Conservation (phyloP, 331 rosid species). For the Phaseolus coccineus region DNA sequence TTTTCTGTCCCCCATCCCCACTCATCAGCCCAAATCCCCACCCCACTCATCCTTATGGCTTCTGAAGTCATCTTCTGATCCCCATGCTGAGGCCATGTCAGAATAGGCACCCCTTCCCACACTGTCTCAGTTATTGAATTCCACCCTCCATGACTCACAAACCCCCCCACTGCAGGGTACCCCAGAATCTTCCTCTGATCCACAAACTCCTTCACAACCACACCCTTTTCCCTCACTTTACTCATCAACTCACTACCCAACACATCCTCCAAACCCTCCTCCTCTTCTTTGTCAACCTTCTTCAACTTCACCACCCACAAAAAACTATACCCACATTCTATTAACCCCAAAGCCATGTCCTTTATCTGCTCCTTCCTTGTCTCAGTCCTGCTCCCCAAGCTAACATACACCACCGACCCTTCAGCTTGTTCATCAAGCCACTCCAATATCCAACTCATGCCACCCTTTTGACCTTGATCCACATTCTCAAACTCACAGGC, state of each 20-base stretch:
- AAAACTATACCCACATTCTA: constrained; percentile 45
- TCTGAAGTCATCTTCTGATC: neutral
- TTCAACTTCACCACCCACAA: constrained; percentile 60
- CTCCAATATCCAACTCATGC: neutral
- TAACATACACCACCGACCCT: neutral
- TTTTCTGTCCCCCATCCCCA: neutral
- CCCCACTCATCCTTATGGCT: neutral
- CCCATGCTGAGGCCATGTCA: neutral
- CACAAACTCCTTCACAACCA: constrained; percentile 9
- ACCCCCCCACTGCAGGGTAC: neutral
- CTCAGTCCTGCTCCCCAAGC: neutral
- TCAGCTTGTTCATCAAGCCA: neutral
- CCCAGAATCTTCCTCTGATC: neutral
- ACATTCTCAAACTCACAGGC: neutral
- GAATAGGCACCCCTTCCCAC: neutral
- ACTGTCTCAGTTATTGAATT: neutral
- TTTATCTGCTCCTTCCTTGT: constrained; percentile 32
- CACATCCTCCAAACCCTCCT: constrained; percentile 36
- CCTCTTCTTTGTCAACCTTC: constrained; percentile 53
- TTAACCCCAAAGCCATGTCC: constrained; percentile 48
- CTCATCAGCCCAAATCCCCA: neutral
- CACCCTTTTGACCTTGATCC: neutral
- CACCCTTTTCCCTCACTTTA: neutral
- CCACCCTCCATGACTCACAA: neutral
- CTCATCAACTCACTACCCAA: constrained; percentile 8